phyloP scores from a whole-genome alignment of 2,329 filamentous ascomycete species.

The Talaromyces islandicus region DNA sequence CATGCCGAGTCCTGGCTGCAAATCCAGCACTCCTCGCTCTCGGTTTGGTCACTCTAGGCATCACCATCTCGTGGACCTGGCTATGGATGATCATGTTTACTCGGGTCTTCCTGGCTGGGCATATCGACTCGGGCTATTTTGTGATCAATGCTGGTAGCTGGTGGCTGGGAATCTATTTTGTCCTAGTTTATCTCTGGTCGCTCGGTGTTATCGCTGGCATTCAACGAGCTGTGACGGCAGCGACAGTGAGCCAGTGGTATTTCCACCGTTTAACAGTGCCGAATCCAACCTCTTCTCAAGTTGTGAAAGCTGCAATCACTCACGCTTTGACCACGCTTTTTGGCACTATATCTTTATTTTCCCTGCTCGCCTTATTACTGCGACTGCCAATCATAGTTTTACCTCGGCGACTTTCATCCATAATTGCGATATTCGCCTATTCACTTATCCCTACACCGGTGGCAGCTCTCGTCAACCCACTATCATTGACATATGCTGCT shows the following conservation, averaged over 20 bases:
- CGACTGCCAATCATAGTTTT: conserved; percentile 80
- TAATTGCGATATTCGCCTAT: conserved; percentile 66
- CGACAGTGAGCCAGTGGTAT: conserved; percentile 97
- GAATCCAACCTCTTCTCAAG: conserved; percentile 67
- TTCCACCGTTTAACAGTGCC: conserved; percentile 86
- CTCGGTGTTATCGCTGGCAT: conserved; percentile 80
- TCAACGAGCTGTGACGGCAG: conserved; percentile 85
- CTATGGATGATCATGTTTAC: conserved; percentile 96
- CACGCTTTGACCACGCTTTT: conserved; percentile 84
- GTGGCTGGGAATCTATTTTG: conserved; percentile 91
- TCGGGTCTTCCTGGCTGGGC: conserved; percentile 86
- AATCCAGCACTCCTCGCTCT: conserved; percentile 77
- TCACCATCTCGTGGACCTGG: conserved; percentile 89
- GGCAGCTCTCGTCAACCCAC: conserved; percentile 78
- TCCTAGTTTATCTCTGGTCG: conserved; percentile 94
- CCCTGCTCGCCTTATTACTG: conserved; percentile 71
- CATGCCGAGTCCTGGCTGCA: conserved; percentile 76
- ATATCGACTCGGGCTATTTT: conserved; percentile 61
- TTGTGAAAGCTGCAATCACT: conserved; percentile 73
- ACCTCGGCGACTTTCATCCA: conserved; percentile 64
- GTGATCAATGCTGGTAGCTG: conserved; percentile 83
- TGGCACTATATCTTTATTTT: conserved; percentile 85
- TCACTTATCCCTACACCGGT: conserved; percentile 80
- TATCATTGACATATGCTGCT: conserved; percentile 86
- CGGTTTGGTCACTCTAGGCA: conserved; percentile 69